Evolutionary conservation across 23 red algal genomes (phyloP), one percentile per base, ranked within the genome.

Genomic region (Gracilaria gracilis): DNA sequence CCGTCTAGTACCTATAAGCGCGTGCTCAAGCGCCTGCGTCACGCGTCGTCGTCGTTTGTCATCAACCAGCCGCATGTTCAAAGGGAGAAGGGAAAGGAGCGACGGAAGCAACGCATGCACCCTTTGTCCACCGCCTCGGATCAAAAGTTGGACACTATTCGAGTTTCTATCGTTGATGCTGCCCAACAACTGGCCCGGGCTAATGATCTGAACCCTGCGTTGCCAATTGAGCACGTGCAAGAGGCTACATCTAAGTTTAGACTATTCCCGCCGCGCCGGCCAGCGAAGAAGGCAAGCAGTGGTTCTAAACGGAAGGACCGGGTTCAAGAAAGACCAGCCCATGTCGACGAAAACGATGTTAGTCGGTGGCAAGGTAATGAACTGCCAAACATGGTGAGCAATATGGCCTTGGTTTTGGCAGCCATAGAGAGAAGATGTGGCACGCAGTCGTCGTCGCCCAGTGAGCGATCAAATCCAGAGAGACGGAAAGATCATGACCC

Each of bases 1-100:
- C 81, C 74, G 17, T 87, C 82, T 33, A 80, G 48, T 9, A 88
- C 92, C 2, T 83, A 94, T 2, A 92, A 92, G 79, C 77, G 89
- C 25, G 79, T 92, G 14, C 55, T 84, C 6, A 84, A 84, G 24
- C 76, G 89, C 24, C 44, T 92, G 89, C 61, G 74, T 50, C 87
- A 71, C 25, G 72, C 72, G 8, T 77, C 72, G 4, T 14, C 39
- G 9, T 25, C 72, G 4, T 0, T 17, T 23, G 39, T 9, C 40
- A 17, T 35, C 23, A 37, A 9, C n/a, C 5, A 34, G 7, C 11
- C 38, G 40, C 39, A 51, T 1, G 12, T 31, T 17, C 39, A 48
- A 13, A 50, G 6, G 39, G 21, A 25, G 4, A 33, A 34, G 40
- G 4, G 39, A 14, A 25, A 24, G 11, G 24, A 77, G 1, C 72